phyloP scores from a whole-genome alignment of 208 protist species.

The Angomonas ambiguus region DNA sequence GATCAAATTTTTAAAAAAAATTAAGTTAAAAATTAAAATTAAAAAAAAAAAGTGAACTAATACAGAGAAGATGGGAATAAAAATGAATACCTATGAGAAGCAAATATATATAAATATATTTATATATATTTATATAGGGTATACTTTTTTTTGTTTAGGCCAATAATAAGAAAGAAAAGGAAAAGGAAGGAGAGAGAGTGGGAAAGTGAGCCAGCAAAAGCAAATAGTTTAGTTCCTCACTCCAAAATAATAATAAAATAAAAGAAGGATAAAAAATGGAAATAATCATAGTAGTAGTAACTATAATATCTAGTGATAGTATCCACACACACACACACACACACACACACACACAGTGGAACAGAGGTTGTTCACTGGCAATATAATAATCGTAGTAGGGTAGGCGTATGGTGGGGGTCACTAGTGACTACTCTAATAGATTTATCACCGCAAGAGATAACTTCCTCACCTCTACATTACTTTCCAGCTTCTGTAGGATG shows the following conservation, averaged over 20 bases:
- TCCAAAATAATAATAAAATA: background rate
- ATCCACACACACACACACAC: too few relatives aligned
- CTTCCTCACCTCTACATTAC: too few relatives aligned
- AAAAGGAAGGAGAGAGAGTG: background rate
- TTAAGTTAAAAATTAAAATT: background rate
- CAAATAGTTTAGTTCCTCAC: slow-evolving; percentile 4
- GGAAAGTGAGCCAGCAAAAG: too few relatives aligned
- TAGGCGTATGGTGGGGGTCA: too few relatives aligned
- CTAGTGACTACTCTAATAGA: too few relatives aligned
- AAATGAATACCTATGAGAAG: slow-evolving; percentile 7
- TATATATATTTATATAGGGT: background rate
- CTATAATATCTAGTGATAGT: too few relatives aligned
- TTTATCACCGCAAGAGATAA: too few relatives aligned
- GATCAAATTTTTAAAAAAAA: slow-evolving; percentile 7
- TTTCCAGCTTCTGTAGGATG: background rate
- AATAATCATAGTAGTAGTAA: background rate
- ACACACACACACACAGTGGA: too few relatives aligned
- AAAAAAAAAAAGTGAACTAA: slow-evolving; percentile 16
- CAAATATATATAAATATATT: slow-evolving; percentile 11
- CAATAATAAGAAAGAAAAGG: background rate
- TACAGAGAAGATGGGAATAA: background rate
- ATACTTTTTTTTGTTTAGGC: background rate
- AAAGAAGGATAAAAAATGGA: slow-evolving; percentile 1
- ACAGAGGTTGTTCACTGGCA: too few relatives aligned
- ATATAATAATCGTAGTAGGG: too few relatives aligned